Evolutionary conservation across 768 basidiomycete species (phyloP).

Genomic region (Tricholoma furcatifolium): DNA sequence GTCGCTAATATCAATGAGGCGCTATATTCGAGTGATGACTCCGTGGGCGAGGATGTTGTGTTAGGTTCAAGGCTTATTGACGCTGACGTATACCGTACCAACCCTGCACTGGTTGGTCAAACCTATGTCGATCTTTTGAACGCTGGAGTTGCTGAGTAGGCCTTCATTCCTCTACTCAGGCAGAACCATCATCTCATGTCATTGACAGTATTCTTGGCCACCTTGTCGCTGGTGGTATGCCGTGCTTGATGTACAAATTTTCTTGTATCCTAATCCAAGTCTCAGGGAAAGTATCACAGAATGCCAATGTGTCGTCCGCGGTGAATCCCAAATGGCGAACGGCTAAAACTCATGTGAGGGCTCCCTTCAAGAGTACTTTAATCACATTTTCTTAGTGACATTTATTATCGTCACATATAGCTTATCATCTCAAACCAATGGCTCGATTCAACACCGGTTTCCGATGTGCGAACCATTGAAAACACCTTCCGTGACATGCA

Average conservation of each 20-base stretch:
- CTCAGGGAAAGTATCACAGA: slow-evolving; percentile 31
- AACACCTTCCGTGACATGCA: slow-evolving; percentile 20
- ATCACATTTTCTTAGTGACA: background rate
- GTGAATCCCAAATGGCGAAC: slow-evolving; percentile 34
- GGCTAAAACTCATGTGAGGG: slow-evolving; percentile 34
- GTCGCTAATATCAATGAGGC: slow-evolving; percentile 16
- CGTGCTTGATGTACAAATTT: background rate
- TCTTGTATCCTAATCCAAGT: background rate
- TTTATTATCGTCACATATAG: slow-evolving; percentile 7
- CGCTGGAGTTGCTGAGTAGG: slow-evolving; percentile 13
- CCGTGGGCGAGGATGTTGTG: slow-evolving; percentile 9
- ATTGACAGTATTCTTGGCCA: slow-evolving; percentile 16
- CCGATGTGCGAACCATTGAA: slow-evolving; percentile 18
- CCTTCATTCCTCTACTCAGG: background rate
- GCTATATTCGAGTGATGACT: slow-evolving; percentile 13
- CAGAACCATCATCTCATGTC: background rate
- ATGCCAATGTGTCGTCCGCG: slow-evolving; percentile 29
- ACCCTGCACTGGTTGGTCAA: slow-evolving; percentile 17
- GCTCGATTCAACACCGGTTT: slow-evolving; percentile 14
- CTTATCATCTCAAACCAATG: slow-evolving; percentile 16
- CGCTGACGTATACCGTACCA: slow-evolving; percentile 9
- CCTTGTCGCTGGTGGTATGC: slow-evolving; percentile 22
- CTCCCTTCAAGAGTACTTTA: background rate
- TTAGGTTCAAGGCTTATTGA: slow-evolving; percentile 20
- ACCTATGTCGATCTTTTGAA: slow-evolving; percentile 21